Evolutionary conservation across 306 rosid genomes (phyloP).

Genomic region (Gynostemma pentaphyllum): DNA sequence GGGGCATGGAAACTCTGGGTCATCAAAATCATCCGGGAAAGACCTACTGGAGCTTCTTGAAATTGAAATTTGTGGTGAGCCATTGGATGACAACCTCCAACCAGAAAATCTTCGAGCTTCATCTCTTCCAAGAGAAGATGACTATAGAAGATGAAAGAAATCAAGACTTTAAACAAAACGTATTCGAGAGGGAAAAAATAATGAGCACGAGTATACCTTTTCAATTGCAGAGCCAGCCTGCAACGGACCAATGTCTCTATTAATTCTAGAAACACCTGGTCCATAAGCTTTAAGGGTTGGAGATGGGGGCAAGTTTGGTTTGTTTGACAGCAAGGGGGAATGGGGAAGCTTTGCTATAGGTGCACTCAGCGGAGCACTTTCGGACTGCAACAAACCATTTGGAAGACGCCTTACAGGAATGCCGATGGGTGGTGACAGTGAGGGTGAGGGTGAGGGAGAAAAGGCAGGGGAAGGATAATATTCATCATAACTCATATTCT

Average conservation of each 20-base stretch:
- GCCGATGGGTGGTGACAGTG: slow-evolving; percentile 50
- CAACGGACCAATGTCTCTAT: slow-evolving; percentile 19
- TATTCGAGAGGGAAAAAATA: not conserved
- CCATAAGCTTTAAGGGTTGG: slow-evolving; percentile 19
- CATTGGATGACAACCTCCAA: slow-evolving; percentile 33
- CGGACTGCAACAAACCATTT: slow-evolving; percentile 47
- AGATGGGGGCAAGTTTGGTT: slow-evolving; percentile 50
- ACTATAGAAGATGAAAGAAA: slow-evolving; percentile 28
- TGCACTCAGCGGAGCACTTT: slow-evolving; percentile 65
- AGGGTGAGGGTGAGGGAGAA: slow-evolving; percentile 33
- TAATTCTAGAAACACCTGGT: not conserved
- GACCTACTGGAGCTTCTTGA: slow-evolving; percentile 85
- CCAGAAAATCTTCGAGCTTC: slow-evolving; percentile 44
- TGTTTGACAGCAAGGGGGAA: slow-evolving; percentile 28
- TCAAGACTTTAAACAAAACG: slow-evolving; percentile 7
- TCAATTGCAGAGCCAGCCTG: slow-evolving; percentile 41
- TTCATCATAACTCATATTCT: slow-evolving; percentile 41
- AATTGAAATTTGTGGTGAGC: slow-evolving; percentile 42
- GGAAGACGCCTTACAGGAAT: slow-evolving; percentile 37
- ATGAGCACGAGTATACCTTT: slow-evolving; percentile 40
- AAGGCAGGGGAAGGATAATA: slow-evolving; percentile 43
- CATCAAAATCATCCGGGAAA: slow-evolving; percentile 45
- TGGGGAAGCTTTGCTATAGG: slow-evolving; percentile 30
- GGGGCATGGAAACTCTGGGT: slow-evolving; percentile 52
- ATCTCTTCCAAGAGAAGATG: slow-evolving; percentile 44